These are phyloP conservation scores for Cercospora brassicicola DNA, from an alignment of 2,329 filamentous ascomycete genomes.

Conservation along the genomic window DNA sequence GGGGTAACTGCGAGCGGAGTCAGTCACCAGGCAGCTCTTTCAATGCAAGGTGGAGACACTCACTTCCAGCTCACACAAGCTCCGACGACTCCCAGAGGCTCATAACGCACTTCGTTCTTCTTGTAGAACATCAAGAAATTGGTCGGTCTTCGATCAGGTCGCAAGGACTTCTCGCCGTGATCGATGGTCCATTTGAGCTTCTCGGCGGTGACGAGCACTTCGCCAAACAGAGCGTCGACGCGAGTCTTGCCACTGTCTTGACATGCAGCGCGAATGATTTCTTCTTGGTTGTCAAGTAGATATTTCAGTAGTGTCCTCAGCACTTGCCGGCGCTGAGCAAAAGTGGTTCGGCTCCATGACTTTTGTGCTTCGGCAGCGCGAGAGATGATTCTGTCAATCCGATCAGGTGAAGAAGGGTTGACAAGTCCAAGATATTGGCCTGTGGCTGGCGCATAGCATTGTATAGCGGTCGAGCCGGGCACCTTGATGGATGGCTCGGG, in stretches of 20 bases:
- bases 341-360: slow-evolving; percentile 75
- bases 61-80: slow-evolving; percentile 98
- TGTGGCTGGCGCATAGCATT: slow-evolving; percentile 87
- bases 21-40: not conserved
- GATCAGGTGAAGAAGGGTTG: slow-evolving; percentile 72
- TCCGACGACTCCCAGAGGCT: slow-evolving; percentile 88
- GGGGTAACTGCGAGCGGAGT: slow-evolving; percentile 31
- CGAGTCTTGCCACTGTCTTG: slow-evolving; percentile 95
- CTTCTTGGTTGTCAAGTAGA: slow-evolving; percentile 83
- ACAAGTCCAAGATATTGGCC: slow-evolving; percentile 77
- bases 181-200: slow-evolving; percentile 92
- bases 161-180: slow-evolving; percentile 81
- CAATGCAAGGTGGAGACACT: slow-evolving; percentile 23
- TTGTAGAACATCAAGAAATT: slow-evolving; percentile 96
- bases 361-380: slow-evolving; percentile 72
- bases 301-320: slow-evolving; percentile 78
- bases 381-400: slow-evolving; percentile 75
- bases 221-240: slow-evolving; percentile 88
- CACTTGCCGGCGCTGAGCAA: slow-evolving; percentile 73
- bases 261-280: slow-evolving; percentile 81
- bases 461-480: slow-evolving; percentile 66
- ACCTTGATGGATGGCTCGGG: slow-evolving; percentile 63
- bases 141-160: slow-evolving; percentile 71
- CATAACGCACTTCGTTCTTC: slow-evolving; percentile 83
- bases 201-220: slow-evolving; percentile 90